Evolutionary conservation across 352 stramenopile species (phyloP).

Genomic region (Peronospora belbahrii): DNA sequence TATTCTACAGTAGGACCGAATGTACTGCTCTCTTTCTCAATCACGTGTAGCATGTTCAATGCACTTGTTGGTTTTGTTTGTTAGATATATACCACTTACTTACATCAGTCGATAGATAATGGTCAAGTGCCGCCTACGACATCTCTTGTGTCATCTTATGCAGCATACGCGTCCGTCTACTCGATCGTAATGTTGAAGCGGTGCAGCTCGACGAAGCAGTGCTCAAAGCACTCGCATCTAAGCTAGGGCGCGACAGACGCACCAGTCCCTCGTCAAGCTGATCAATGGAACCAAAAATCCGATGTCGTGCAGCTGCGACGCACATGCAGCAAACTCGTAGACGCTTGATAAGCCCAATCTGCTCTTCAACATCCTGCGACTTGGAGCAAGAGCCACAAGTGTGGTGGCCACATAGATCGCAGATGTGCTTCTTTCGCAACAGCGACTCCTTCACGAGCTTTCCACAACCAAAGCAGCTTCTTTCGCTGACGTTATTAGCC

Average conservation of each 20-base stretch:
- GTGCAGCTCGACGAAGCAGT: constrained; percentile 13
- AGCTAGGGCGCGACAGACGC: constrained; percentile 15
- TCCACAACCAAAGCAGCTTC: constrained; percentile 25
- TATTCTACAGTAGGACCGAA: constrained; percentile 20
- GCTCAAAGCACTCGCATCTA: constrained; percentile 16
- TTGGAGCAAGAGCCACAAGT: constrained; percentile 32
- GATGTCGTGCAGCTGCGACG: constrained; percentile 20
- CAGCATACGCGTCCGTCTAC: constrained; percentile 4
- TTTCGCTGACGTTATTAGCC: constrained; percentile 4
- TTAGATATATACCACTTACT: constrained; percentile 7
- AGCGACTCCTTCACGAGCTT: constrained; percentile 26
- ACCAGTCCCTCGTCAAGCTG: constrained; percentile 12
- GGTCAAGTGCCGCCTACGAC: constrained; percentile 6
- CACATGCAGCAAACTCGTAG: constrained; percentile 36
- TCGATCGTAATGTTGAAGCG: constrained; percentile 9
- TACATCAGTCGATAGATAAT: constrained; percentile 9
- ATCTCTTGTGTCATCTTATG: constrained; percentile 4
- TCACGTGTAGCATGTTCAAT: constrained; percentile 1
- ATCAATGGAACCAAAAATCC: constrained; percentile 23
- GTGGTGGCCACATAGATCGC: constrained; percentile 32
- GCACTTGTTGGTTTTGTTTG: not conserved
- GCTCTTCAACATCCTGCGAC: constrained; percentile 32
- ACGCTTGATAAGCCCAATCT: constrained; percentile 32
- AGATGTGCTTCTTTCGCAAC: constrained; percentile 30
- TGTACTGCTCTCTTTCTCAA: constrained; percentile 15